Conservation (phyloP, 257 asterid genomes). For the Nicotiana paniculata region DNA sequence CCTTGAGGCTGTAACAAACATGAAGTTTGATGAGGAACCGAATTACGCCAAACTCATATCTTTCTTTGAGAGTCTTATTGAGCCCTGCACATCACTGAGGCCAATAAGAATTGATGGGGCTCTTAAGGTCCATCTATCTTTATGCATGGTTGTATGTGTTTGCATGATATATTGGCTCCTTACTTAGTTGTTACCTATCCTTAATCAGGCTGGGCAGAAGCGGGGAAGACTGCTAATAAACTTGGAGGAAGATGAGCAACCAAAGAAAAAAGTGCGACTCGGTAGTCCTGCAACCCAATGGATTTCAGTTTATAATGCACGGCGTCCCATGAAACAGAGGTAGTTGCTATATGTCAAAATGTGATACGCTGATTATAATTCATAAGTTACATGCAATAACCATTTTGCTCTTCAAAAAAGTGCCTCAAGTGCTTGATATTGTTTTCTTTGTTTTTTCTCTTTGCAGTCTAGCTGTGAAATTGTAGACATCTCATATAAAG, state of each 20-base stretch:
- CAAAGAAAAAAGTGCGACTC: constrained; percentile 88
- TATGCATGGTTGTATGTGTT: neutral
- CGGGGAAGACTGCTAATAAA: constrained; percentile 84
- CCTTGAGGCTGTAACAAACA: constrained; percentile 89
- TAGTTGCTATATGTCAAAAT: constrained; percentile 8
- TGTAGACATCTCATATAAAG: neutral
- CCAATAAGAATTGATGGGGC: constrained; percentile 97
- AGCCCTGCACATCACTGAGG: constrained; percentile 72
- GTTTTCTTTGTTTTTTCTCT: neutral
- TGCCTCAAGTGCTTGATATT: neutral
- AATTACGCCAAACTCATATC: constrained; percentile 81
- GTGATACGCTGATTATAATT: neutral
- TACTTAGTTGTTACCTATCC: neutral
- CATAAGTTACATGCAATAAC: too few species aligned
- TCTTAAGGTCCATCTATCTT: constrained; percentile 53
- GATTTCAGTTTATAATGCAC: constrained; percentile 96
- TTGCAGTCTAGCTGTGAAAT: too few species aligned
- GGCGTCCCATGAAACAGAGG: constrained; percentile 98
- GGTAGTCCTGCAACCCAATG: constrained; percentile 98
- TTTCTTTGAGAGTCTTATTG: constrained; percentile 80
- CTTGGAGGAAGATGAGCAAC: constrained; percentile 96
- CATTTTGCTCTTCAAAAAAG: neutral
- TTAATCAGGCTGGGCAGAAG: constrained; percentile 80
- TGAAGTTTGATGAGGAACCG: constrained; percentile 99
- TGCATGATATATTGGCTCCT: neutral